These are phyloP conservation scores for Blastobotrys muscicola DNA, from an alignment of 805 yeast species.

Conservation along the genomic window DNA sequence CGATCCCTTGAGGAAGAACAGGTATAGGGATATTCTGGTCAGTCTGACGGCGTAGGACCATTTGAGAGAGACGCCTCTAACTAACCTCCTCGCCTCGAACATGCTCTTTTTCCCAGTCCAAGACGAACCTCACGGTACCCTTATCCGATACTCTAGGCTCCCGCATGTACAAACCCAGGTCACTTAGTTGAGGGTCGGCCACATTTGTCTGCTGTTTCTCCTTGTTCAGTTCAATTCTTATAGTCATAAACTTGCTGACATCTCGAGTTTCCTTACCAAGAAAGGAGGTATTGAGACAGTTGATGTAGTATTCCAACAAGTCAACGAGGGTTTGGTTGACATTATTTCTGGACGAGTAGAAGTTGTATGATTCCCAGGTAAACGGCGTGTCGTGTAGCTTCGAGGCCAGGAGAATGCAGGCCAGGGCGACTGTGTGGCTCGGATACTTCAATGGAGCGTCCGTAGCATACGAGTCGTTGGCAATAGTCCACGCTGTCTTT, in stretches of 20 bases:
- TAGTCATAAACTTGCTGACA: conserved; percentile 10
- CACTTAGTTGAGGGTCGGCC: neutral
- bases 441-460: conserved; percentile 62
- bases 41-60: neutral
- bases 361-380: conserved; percentile 25
- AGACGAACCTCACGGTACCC: conserved; percentile 25
- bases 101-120: conserved; percentile 22
- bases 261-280: conserved; percentile 29
- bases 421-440: conserved; percentile 65
- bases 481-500: conserved; percentile 60
- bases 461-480: conserved; percentile 64
- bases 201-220: conserved; percentile 27
- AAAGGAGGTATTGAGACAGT: conserved; percentile 39
- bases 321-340: conserved; percentile 45
- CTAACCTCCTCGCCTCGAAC: conserved; percentile 13
- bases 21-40: conserved; percentile 15
- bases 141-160: conserved; percentile 27
- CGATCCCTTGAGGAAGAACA: conserved; percentile 21
- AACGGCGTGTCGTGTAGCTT: conserved; percentile 32
- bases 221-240: conserved; percentile 25
- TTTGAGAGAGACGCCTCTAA: no score
- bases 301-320: conserved; percentile 51
- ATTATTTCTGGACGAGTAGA: conserved; percentile 17
- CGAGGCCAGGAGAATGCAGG: conserved; percentile 51
- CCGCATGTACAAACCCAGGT: conserved; percentile 7